Conservation (phyloP, 768 basidiomycete genomes). For the Phanerochaete sordida region DNA sequence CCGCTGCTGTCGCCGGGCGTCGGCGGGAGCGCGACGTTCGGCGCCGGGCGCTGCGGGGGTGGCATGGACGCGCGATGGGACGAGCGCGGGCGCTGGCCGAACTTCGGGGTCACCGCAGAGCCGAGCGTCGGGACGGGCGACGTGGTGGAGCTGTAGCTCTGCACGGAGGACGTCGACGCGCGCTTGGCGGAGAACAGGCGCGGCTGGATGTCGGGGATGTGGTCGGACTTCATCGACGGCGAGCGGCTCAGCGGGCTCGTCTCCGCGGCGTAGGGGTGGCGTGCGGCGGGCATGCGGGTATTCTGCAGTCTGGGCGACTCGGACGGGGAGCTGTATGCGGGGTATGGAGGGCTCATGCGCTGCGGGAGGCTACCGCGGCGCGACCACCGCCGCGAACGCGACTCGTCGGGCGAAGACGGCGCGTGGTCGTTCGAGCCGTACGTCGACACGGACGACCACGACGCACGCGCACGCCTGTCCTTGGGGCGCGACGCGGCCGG, state of each 20-base stretch:
- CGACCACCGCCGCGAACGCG: constrained; percentile 26
- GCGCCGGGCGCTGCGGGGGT: constrained; percentile 71
- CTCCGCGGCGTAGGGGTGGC: constrained; percentile 26
- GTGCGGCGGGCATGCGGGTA: constrained; percentile 14
- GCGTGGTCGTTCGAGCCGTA: constrained; percentile 20
- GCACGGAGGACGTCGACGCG: constrained; percentile 22
- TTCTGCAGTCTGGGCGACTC: constrained; percentile 10
- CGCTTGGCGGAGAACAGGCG: constrained; percentile 25
- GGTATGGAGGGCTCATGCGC: constrained; percentile 53
- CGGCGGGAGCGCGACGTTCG: constrained; percentile 66
- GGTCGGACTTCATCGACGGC: constrained; percentile 20
- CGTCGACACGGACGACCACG: constrained; percentile 15
- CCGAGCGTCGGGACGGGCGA: constrained; percentile 11
- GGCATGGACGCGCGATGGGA: constrained; percentile 59
- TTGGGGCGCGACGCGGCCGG: not conserved
- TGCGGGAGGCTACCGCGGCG: constrained; percentile 39
- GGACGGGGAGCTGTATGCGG: constrained; percentile 45
- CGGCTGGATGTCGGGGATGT: constrained; percentile 16
- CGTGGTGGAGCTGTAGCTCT: constrained; percentile 23
- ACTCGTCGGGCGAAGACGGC: constrained; percentile 10
- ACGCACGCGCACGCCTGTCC: constrained; percentile 9
- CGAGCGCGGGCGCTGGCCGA: constrained; percentile 22
- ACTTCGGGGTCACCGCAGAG: constrained; percentile 1
- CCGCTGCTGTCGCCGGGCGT: constrained; percentile 40
- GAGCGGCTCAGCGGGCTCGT: constrained; percentile 15